Conservation (phyloP, 2,329 filamentous ascomycete genomes). For the Fusarium albosuccineum region DNA sequence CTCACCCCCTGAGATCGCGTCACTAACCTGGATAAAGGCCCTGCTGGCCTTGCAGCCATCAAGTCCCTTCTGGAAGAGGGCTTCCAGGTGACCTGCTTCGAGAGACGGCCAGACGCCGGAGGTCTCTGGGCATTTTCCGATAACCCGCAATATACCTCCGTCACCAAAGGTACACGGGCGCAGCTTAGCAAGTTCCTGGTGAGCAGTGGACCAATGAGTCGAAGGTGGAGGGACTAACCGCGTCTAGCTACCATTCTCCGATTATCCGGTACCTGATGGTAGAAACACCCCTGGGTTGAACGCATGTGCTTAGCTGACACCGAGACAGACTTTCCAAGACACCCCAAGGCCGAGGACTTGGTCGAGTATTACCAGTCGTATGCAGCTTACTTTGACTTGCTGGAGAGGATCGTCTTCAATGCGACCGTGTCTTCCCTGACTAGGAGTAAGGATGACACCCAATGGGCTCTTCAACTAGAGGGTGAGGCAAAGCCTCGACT, state of each 20-base stretch:
- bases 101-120: slow-evolving; percentile 39
- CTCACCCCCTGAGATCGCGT: too few species aligned
- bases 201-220: not conserved
- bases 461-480: slow-evolving; percentile 37
- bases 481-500: slow-evolving; percentile 21
- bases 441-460: slow-evolving; percentile 19
- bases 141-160: slow-evolving; percentile 39
- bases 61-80: slow-evolving; percentile 43
- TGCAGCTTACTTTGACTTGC: slow-evolving; percentile 35
- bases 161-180: slow-evolving; percentile 30
- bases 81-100: slow-evolving; percentile 42
- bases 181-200: slow-evolving; percentile 47
- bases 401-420: slow-evolving; percentile 35
- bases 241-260: slow-evolving; percentile 37
- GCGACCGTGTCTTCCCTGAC: slow-evolving; percentile 20
- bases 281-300: not conserved
- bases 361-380: slow-evolving; percentile 42
- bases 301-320: not conserved
- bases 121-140: slow-evolving; percentile 43
- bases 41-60: slow-evolving; percentile 40
- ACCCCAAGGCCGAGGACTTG: slow-evolving; percentile 30
- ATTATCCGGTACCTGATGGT: slow-evolving; percentile 44
- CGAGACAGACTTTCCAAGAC: slow-evolving; percentile 31
- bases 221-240: not conserved
- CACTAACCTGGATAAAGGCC: slow-evolving; percentile 18